phyloP scores from a whole-genome alignment of 2,329 filamentous ascomycete genomes.

The Botryotinia narcissicola region DNA sequence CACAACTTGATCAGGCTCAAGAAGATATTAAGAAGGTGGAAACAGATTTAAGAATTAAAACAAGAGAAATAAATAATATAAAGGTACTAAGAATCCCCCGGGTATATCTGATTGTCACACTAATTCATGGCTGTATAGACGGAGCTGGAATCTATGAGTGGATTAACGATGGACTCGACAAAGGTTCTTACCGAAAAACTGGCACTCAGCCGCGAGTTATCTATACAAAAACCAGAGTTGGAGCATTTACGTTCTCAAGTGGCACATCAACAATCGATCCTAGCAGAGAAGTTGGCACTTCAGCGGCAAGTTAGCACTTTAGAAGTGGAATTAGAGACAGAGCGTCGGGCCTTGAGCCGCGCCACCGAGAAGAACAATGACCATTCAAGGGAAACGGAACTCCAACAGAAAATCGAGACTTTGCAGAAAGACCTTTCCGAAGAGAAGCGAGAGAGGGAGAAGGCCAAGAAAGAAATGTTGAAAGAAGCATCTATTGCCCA shows the following conservation, averaged over 20 bases:
- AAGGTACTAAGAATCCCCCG: constrained; percentile 45
- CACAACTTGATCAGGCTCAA: constrained; percentile 49
- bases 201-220: constrained; percentile 57
- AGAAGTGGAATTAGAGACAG: constrained; percentile 79
- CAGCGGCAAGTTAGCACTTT: constrained; percentile 74
- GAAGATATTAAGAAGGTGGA: constrained; percentile 36
- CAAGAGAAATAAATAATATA: constrained; percentile 54
- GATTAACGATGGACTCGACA: constrained; percentile 64
- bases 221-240: constrained; percentile 57
- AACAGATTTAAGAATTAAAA: constrained; percentile 48
- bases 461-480: constrained; percentile 37
- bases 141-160: constrained; percentile 68
- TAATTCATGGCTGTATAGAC: constrained; percentile 48
- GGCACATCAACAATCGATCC: constrained; percentile 60
- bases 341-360: constrained; percentile 67
- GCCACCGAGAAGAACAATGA: constrained; percentile 46
- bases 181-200: constrained; percentile 67
- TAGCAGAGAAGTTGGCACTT: constrained; percentile 76
- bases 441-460: constrained; percentile 36
- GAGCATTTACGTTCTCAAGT: constrained; percentile 60
- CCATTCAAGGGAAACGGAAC: constrained; percentile 42
- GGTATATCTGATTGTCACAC: neutral
- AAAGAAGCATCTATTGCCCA: constrained; percentile 41
- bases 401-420: constrained; percentile 44
- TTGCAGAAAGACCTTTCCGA: constrained; percentile 40